phyloP scores from a whole-genome alignment of 192 early-diverging fungal genomes.

The Umbelopsis sp. region DNA sequence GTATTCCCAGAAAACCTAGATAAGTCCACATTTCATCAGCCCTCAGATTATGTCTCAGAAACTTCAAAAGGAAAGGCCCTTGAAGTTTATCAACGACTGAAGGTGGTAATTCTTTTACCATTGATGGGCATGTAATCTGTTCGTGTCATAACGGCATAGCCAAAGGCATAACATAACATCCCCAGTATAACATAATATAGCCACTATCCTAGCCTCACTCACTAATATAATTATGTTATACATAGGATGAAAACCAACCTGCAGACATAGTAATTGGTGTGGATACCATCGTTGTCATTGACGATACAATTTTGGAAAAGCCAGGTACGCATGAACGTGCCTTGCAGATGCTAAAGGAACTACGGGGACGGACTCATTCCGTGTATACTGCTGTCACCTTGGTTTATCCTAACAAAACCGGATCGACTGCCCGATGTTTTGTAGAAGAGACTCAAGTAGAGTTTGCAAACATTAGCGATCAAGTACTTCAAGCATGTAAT shows the following conservation, averaged over 20 bases:
- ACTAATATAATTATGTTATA: too few relatives aligned
- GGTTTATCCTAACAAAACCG: slow-evolving; percentile 33
- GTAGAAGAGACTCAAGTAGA: slow-evolving; percentile 69
- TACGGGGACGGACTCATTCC: slow-evolving; percentile 65
- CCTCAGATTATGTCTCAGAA: slow-evolving; percentile 69
- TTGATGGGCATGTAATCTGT: not conserved
- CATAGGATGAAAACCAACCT: not conserved
- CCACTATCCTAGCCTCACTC: too few relatives aligned
- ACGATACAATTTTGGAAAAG: slow-evolving; percentile 81
- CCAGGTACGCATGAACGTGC: slow-evolving; percentile 64
- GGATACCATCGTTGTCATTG: slow-evolving; percentile 79
- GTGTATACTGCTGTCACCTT: slow-evolving; percentile 78
- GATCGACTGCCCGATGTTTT: slow-evolving; percentile 33
- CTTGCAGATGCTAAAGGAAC: slow-evolving; percentile 54
- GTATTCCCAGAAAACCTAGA: slow-evolving; percentile 79
- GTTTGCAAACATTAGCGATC: slow-evolving; percentile 62
- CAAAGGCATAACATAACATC: too few relatives aligned
- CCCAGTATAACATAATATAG: too few relatives aligned
- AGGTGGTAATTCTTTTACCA: slow-evolving; percentile 26
- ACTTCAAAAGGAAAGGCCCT: slow-evolving; percentile 71
- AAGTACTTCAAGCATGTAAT: slow-evolving; percentile 62
- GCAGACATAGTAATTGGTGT: slow-evolving; percentile 73
- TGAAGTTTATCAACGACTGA: slow-evolving; percentile 65
- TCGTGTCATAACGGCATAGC: not conserved
- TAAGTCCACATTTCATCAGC: slow-evolving; percentile 58